These are phyloP conservation scores for Blastocystis sp. DNA, from an alignment of 352 stramenopile genomes.

Conservation along the genomic window DNA sequence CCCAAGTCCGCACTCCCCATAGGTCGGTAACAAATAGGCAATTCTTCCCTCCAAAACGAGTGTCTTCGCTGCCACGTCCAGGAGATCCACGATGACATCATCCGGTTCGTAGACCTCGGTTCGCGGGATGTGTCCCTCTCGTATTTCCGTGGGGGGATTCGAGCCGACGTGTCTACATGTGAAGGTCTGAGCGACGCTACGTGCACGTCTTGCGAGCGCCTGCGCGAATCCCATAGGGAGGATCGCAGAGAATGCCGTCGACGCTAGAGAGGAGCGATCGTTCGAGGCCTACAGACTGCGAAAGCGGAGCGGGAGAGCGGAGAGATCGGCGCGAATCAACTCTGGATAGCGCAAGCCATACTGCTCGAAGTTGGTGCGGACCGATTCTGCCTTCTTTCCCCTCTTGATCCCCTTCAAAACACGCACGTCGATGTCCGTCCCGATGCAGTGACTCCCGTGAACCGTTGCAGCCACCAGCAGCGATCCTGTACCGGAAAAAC, in stretches of 20 bases:
- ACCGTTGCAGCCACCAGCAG: conserved; percentile 87
- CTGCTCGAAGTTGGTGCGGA: conserved; percentile 82
- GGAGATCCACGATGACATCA: conserved; percentile 91
- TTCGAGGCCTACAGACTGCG: conserved; percentile 66
- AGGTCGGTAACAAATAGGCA: conserved; percentile 78
- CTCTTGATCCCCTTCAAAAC: conserved; percentile 82
- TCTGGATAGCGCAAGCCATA: conserved; percentile 85
- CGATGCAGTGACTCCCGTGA: conserved; percentile 83
- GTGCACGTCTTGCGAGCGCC: conserved; percentile 84
- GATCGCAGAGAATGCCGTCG: conserved; percentile 83
- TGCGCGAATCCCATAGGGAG: conserved; percentile 85
- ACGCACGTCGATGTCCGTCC: conserved; percentile 90
- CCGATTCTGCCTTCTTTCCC: conserved; percentile 68
- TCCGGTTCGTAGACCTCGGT: conserved; percentile 88
- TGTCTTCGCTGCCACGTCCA: conserved; percentile 79
- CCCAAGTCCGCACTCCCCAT: conserved; percentile 69
- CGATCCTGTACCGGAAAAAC: conserved; percentile 92
- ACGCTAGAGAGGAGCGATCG: conserved; percentile 67
- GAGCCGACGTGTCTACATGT: conserved; percentile 69
- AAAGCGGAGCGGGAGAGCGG: conserved; percentile 69
- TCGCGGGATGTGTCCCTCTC: conserved; percentile 85
- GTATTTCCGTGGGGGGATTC: conserved; percentile 69
- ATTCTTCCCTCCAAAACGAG: conserved; percentile 75
- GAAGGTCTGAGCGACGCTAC: conserved; percentile 81
- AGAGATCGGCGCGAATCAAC: conserved; percentile 85